Percentiles rank a stretch among this genome's conserved stretches.
phyloP scores from a whole-genome alignment of 768 basidiomycete genomes.

The Terana coerulea region DNA sequence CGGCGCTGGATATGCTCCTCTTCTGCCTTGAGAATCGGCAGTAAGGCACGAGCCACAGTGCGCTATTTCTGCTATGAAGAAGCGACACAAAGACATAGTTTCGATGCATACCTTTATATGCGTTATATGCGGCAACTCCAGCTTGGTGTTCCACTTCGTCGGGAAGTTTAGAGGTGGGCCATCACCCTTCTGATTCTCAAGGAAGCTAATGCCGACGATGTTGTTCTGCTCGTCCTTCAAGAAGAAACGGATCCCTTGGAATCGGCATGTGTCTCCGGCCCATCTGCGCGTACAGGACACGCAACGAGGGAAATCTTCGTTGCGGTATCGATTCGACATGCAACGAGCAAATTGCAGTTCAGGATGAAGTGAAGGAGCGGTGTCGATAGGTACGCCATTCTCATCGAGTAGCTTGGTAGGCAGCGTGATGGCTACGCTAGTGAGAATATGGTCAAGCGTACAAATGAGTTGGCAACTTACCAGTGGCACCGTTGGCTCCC shows the following conservation, averaged over 20 bases:
- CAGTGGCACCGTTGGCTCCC: neutral
- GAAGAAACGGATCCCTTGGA: conserved; percentile 81
- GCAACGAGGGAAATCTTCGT: conserved; percentile 73
- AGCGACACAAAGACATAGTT: neutral
- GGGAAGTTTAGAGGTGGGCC: conserved; percentile 63
- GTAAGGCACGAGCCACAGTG: conserved; percentile 63
- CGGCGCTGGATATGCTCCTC: conserved; percentile 52
- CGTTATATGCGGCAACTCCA: conserved; percentile 46
- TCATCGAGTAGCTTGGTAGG: conserved; percentile 17
- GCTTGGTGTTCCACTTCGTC: conserved; percentile 57
- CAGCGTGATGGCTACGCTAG: neutral
- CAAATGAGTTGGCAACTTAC: conserved; percentile 16
- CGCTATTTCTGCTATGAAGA: conserved; percentile 35
- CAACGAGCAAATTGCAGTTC: conserved; percentile 79
- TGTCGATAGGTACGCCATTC: conserved; percentile 27
- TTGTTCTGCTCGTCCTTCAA: conserved; percentile 56
- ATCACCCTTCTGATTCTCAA: conserved; percentile 57
- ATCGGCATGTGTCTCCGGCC: conserved; percentile 85
- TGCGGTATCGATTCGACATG: conserved; percentile 77
- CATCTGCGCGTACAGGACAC: conserved; percentile 83
- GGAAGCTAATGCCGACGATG: conserved; percentile 66
- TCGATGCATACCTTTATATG: conserved; percentile 52
- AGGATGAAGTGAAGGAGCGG: conserved; percentile 36
- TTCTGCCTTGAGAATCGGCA: conserved; percentile 65
- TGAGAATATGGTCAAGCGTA: conserved; percentile 36